Base-by-base conservation (phyloP, 257 asterid genomes). In the Solanum tarijense region DNA sequence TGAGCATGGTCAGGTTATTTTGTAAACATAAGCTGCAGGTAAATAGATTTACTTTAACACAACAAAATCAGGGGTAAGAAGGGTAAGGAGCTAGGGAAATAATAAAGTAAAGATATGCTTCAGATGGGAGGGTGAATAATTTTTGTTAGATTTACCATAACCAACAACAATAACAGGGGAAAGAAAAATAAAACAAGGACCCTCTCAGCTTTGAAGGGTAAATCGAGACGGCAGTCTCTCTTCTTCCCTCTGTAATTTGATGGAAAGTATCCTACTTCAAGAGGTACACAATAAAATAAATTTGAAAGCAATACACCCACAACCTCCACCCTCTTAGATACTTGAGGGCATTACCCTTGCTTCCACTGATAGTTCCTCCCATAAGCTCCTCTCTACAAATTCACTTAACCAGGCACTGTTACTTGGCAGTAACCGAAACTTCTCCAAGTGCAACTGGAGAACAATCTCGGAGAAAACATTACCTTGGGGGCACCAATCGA, bases 1-100 rank as follows among this genome's bases (percentile, higher is more conserved):
- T 91, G 90, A 90, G 89, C 92, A 92, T 88, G 94, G 94, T 93
- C 92, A 91, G 93, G 91, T 90, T 90, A 94, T 91, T 91, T 90
- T 90, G 90, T 88, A 89, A 90, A 90, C 69, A 76, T 16, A 89
- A 89, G 83, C 73, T 74, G 75, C 82, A 23, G 71, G 32, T 13
- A 87, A 76, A 43, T 79, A 27, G 66, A 34, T 58, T 81, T 23
- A 31, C 25, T 69, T 76, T 43, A 68, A 60, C 58, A 66, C 29
- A 29, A 27, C 52, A 43, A 74, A 68, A 87, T 29, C 86, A 87
- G 23, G 86, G 65, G 12, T 43, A 62, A n/a, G 74, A 72, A 76
- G 76, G 66, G 88, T 32, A 36, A 72, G 84, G 83, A 66, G 25
- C 25, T 43, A 43, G 35, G 38, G 6, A 79, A 79, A 79, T 41